Conservation (phyloP, 148 eudicot species). For the Oxyria digyna region DNA sequence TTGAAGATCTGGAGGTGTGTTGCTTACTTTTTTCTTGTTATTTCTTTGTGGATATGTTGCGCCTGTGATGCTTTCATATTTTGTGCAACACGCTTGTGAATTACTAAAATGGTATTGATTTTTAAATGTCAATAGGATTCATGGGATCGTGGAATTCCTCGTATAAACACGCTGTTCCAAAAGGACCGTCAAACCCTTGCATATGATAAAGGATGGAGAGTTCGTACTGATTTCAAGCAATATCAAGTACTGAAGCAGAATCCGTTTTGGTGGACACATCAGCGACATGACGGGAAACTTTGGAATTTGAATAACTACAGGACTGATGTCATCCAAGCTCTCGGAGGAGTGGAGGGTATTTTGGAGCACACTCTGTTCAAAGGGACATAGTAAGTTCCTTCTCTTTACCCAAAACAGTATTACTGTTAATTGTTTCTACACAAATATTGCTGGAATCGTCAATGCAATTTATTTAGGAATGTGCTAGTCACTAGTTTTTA, state of each 20-base stretch:
- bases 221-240: slow-evolving; percentile 94
- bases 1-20: slow-evolving; percentile 86
- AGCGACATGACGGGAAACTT: slow-evolving; percentile 93
- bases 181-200: slow-evolving; percentile 99
- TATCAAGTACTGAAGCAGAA: slow-evolving; percentile 97
- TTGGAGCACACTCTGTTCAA: slow-evolving; percentile 93
- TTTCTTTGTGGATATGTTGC: background rate
- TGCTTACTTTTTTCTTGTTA: background rate
- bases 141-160: slow-evolving; percentile 99
- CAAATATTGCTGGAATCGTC: background rate
- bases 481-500: background rate
- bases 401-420: background rate
- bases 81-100: too few species aligned
- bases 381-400: slow-evolving; percentile 69
- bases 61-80: too few species aligned
- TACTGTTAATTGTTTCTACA: background rate
- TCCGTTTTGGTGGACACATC: slow-evolving; percentile 99
- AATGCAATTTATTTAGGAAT: background rate
- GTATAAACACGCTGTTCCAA: slow-evolving; percentile 95
- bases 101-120: background rate
- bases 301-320: slow-evolving; percentile 99
- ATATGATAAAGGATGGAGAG: slow-evolving; percentile 99
- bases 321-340: slow-evolving; percentile 98
- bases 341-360: slow-evolving; percentile 99
- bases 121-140: slow-evolving; percentile 41